phyloP scores from a whole-genome alignment of 805 yeast genomes.

The Dipodascus geniculatus region DNA sequence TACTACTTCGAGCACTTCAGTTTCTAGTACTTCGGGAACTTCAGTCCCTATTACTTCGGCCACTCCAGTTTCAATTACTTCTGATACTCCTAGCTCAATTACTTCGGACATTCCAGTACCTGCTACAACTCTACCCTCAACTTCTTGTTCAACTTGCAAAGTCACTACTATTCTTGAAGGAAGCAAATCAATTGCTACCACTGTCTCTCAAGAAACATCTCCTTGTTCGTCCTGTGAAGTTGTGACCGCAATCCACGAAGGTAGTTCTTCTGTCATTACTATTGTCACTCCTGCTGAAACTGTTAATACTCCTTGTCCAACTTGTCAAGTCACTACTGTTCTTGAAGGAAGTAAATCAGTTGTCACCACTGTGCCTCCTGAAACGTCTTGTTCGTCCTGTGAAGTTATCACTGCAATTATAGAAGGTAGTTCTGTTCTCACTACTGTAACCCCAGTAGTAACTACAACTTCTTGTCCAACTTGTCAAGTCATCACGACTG shows the following conservation, averaged over 20 bases:
- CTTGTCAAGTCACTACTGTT: not conserved
- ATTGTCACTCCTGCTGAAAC: not conserved
- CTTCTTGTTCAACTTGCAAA: not conserved
- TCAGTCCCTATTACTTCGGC: too few relatives aligned
- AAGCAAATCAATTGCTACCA: not conserved
- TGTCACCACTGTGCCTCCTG: not conserved
- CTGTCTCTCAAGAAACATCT: not conserved
- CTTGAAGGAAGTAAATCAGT: not conserved
- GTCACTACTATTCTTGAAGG: not conserved
- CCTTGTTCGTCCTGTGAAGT: not conserved
- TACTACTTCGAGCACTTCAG: not conserved
- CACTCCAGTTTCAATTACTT: too few relatives aligned
- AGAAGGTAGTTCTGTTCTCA: not conserved
- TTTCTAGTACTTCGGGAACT: too few relatives aligned
- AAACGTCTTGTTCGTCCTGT: not conserved
- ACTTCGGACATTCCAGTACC: too few relatives aligned
- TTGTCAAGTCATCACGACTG: not conserved
- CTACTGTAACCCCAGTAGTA: not conserved
- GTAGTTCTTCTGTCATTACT: not conserved
- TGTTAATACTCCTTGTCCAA: not conserved
- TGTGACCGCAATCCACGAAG: not conserved
- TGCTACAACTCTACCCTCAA: too few relatives aligned
- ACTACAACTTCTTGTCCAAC: not conserved
- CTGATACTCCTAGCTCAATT: too few relatives aligned
- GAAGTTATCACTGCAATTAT: not conserved